Evolutionary conservation across 164 flowering plant genomes (phyloP).

Genomic region (Akebia trifoliata): DNA sequence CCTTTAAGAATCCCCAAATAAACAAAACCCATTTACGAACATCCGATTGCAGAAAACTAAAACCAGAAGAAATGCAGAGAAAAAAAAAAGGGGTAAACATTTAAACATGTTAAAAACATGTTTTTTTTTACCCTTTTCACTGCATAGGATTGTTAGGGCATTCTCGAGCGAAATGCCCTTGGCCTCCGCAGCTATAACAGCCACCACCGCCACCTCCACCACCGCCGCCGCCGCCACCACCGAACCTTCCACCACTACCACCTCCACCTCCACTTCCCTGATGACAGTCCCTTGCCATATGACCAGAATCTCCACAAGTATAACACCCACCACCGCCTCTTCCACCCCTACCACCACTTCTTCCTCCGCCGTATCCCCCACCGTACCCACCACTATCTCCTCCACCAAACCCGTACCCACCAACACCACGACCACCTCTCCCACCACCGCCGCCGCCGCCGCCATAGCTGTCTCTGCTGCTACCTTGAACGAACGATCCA

Average conservation of each 20-base stretch:
- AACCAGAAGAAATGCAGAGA: not conserved
- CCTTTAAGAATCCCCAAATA: not conserved
- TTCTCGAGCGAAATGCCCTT: slow-evolving; percentile 59
- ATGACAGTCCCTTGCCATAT: not conserved
- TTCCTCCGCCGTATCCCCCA: slow-evolving; percentile 20
- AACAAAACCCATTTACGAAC: slow-evolving; percentile 4
- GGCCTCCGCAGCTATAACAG: slow-evolving; percentile 52
- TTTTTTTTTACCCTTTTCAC: slow-evolving; percentile 2
- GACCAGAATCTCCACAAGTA: not conserved
- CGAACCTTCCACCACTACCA: slow-evolving; percentile 18
- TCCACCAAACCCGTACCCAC: slow-evolving; percentile 13
- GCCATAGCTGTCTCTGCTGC: slow-evolving; percentile 4
- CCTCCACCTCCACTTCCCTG: slow-evolving; percentile 1
- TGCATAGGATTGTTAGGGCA: slow-evolving; percentile 29
- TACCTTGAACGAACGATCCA: slow-evolving; percentile 28
- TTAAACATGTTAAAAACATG: not conserved
- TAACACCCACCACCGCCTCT: slow-evolving; percentile 5
- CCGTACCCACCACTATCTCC: slow-evolving; percentile 11
- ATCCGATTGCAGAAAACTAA: not conserved
- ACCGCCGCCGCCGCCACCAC: slow-evolving; percentile 41
- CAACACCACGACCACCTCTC: slow-evolving; percentile 18
- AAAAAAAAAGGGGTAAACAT: not conserved
- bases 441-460: slow-evolving; percentile 21
- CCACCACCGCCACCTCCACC: slow-evolving; percentile 32
- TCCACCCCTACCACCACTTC: slow-evolving; percentile 16